Evolutionary conservation across 257 asterid genomes (phyloP).

Genomic region (Przewalskia tangutica): DNA sequence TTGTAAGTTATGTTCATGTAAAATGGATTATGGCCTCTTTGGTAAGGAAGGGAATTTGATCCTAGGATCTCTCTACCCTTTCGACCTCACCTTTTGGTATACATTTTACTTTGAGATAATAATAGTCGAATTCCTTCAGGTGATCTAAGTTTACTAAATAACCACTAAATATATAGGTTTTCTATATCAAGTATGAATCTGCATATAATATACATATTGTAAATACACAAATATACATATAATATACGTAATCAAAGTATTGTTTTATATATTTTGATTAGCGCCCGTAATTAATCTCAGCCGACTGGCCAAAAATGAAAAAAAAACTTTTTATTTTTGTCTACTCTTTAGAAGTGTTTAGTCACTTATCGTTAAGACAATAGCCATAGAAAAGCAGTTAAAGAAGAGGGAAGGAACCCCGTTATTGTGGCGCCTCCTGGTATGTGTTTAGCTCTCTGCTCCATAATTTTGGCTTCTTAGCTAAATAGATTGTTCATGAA

Average conservation of each 20-base stretch:
- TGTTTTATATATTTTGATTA: too few relatives aligned
- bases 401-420: slow-evolving; percentile 66
- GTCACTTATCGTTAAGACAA: slow-evolving; percentile 1
- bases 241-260: too few relatives aligned
- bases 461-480: neutral
- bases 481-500: neutral
- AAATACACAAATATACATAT: too few relatives aligned
- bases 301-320: too few relatives aligned
- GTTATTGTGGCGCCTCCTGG: slow-evolving; percentile 82
- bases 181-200: too few relatives aligned
- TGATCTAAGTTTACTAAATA: too few relatives aligned
- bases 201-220: too few relatives aligned
- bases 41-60: neutral
- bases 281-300: too few relatives aligned
- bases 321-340: neutral
- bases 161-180: too few relatives aligned
- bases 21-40: neutral
- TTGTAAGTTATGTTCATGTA: neutral
- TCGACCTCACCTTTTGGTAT: neutral
- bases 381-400: slow-evolving; percentile 57
- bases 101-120: neutral
- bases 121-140: too few relatives aligned
- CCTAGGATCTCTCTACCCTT: neutral
- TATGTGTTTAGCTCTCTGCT: slow-evolving; percentile 15
- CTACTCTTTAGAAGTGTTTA: neutral